phyloP scores from a whole-genome alignment of 768 basidiomycete genomes.

The Lepiota venenata region DNA sequence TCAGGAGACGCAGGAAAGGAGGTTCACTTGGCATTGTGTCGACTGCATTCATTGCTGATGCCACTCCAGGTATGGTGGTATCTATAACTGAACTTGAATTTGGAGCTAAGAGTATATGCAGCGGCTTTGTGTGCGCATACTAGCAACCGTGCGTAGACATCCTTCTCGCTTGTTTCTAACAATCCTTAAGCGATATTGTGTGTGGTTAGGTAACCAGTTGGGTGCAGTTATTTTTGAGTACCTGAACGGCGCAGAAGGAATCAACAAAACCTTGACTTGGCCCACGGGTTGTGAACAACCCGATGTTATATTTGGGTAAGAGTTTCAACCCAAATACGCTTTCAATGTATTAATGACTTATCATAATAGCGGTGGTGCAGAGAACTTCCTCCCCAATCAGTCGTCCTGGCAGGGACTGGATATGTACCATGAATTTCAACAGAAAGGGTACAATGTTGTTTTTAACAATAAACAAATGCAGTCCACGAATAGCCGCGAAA shows the following conservation, averaged over 20 bases:
- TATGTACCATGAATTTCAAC: conserved; percentile 38
- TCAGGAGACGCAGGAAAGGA: conserved; percentile 32
- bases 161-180: background rate
- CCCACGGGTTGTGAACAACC: conserved; percentile 38
- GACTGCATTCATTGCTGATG: conserved; percentile 42
- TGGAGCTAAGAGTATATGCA: conserved; percentile 6
- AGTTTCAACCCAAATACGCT: background rate
- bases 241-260: conserved; percentile 26
- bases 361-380: conserved; percentile 36
- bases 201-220: conserved; percentile 24
- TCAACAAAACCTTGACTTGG: conserved; percentile 34
- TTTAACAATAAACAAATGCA: conserved; percentile 32
- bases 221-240: conserved; percentile 34
- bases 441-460: conserved; percentile 38
- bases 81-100: background rate
- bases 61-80: conserved; percentile 32
- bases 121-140: conserved; percentile 41
- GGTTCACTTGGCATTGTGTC: conserved; percentile 43
- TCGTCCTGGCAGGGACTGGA: conserved; percentile 36
- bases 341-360: background rate
- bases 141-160: conserved; percentile 28
- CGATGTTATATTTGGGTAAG: conserved; percentile 42
- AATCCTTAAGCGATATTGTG: background rate
- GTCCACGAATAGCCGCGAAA: conserved; percentile 27
- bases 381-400: conserved; percentile 36